phyloP scores from a whole-genome alignment of 2,329 filamentous ascomycete genomes.

The Zymoseptoria tritici region DNA sequence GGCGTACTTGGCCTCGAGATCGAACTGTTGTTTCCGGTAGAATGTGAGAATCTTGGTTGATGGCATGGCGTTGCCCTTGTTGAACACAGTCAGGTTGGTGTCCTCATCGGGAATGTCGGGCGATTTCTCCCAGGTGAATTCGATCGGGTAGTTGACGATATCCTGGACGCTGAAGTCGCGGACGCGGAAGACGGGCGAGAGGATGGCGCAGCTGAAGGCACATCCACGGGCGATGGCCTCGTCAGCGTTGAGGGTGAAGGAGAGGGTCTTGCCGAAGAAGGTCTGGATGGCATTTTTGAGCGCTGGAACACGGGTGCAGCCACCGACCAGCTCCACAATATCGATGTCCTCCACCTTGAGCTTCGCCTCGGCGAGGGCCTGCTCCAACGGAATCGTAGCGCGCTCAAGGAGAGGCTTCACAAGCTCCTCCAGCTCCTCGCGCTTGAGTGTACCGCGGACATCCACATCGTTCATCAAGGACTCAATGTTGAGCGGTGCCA shows the following conservation, averaged over 20 bases:
- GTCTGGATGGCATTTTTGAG: constrained; percentile 83
- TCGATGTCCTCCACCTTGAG: constrained; percentile 89
- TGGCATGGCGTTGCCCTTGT: constrained; percentile 91
- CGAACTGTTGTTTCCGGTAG: constrained; percentile 96
- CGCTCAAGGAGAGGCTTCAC: constrained; percentile 75
- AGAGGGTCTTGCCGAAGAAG: constrained; percentile 89
- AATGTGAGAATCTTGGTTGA: constrained; percentile 99
- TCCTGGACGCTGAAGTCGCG: constrained; percentile 97
- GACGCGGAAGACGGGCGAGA: constrained; percentile 96
- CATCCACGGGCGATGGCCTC: constrained; percentile 93
- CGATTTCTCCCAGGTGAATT: constrained; percentile 98
- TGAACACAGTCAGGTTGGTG: constrained; percentile 93
- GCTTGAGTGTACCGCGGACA: constrained; percentile 79
- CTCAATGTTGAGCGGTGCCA: constrained; percentile 91
- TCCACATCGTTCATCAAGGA: constrained; percentile 98
- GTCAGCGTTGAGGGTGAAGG: constrained; percentile 96
- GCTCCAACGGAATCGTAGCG: constrained; percentile 68
- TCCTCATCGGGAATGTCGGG: constrained; percentile 97
- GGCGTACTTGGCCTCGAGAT: constrained; percentile 89
- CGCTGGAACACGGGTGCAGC: constrained; percentile 84
- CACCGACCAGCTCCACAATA: constrained; percentile 85
- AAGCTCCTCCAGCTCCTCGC: constrained; percentile 88
- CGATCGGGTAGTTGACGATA: constrained; percentile 95
- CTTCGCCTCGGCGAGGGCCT: constrained; percentile 89
- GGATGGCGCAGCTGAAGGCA: constrained; percentile 94